Conservation (phyloP, 2,329 filamentous ascomycete species). For the Hymenoscyphus linearis region DNA sequence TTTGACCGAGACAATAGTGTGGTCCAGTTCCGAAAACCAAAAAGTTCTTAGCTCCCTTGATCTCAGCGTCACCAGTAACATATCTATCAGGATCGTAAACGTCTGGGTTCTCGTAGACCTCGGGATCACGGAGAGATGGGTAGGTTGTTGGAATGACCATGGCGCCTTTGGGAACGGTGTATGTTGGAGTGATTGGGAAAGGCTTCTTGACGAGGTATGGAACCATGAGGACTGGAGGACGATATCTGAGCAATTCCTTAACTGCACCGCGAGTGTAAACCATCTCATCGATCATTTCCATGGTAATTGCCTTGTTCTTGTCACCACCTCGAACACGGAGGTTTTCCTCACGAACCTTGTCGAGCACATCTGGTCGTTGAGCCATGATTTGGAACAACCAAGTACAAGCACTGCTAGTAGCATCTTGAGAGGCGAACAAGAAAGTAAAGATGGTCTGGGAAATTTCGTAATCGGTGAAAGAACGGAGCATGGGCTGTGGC, state of each 20-base stretch:
- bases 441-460: conserved; percentile 92
- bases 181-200: conserved; percentile 81
- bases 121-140: conserved; percentile 83
- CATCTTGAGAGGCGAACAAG: conserved; percentile 95
- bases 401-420: conserved; percentile 85
- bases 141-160: conserved; percentile 95
- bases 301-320: conserved; percentile 60
- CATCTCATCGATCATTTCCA: conserved; percentile 86
- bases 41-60: conserved; percentile 85
- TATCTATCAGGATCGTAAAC: conserved; percentile 86
- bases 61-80: conserved; percentile 78
- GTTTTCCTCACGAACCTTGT: conserved; percentile 90
- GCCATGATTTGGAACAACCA: conserved; percentile 96
- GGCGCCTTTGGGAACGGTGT: conserved; percentile 90
- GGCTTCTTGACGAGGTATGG: conserved; percentile 92
- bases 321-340: conserved; percentile 70
- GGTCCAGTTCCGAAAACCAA: conserved; percentile 93
- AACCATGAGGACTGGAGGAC: conserved; percentile 94
- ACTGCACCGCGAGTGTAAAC: conserved; percentile 88
- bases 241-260: conserved; percentile 85
- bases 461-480: conserved; percentile 88
- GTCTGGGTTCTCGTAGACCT: conserved; percentile 87
- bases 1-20: conserved; percentile 94
- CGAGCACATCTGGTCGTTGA: conserved; percentile 86
- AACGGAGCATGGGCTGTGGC: conserved; percentile 74